A percentile compares a stretch with the other conserved stretches of the same genome.
Evolutionary conservation across 2,329 filamentous ascomycete species (phyloP).

Genomic region (Lecanicillium sp.): DNA sequence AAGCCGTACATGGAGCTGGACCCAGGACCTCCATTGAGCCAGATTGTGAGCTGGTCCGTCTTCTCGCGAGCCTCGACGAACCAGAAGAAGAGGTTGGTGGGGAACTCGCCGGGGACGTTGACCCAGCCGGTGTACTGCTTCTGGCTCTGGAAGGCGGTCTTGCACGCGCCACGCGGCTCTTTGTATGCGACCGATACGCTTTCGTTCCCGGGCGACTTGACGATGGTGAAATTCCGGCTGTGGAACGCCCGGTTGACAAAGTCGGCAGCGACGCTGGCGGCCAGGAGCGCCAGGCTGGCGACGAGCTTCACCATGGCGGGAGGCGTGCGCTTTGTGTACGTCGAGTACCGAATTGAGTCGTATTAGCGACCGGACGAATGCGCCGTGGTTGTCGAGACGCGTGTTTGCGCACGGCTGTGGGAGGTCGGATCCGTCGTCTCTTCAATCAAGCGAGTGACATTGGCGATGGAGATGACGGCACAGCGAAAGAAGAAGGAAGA

Average conservation of each 20-base stretch:
- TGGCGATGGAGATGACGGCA: not conserved
- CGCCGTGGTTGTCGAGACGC: no score
- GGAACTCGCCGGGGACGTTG: slow-evolving; percentile 48
- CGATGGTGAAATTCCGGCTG: slow-evolving; percentile 43
- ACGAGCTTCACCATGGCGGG: slow-evolving; percentile 5
- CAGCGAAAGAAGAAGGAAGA: not conserved
- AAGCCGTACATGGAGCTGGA: slow-evolving; percentile 59
- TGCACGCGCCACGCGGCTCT: slow-evolving; percentile 53
- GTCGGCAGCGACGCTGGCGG: slow-evolving; percentile 24
- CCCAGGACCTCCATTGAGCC: slow-evolving; percentile 63
- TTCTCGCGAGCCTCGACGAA: slow-evolving; percentile 40
- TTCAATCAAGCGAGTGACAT: not conserved
- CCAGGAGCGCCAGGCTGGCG: slow-evolving; percentile 16
- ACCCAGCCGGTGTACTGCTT: slow-evolving; percentile 69
- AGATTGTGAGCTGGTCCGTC: slow-evolving; percentile 46
- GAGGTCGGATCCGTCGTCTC: not conserved
- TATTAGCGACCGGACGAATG: no score
- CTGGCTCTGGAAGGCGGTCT: slow-evolving; percentile 57
- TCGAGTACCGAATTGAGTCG: not conserved
- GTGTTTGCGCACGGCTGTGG: not conserved
- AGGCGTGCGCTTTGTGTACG: not conserved
- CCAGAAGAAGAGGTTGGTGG: slow-evolving; percentile 48
- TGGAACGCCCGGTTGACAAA: slow-evolving; percentile 27
- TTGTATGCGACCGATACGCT: slow-evolving; percentile 65
- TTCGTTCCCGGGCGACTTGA: slow-evolving; percentile 55